Base-by-base conservation (phyloP, 768 basidiomycete genomes). In the Mycena chlorophos region DNA sequence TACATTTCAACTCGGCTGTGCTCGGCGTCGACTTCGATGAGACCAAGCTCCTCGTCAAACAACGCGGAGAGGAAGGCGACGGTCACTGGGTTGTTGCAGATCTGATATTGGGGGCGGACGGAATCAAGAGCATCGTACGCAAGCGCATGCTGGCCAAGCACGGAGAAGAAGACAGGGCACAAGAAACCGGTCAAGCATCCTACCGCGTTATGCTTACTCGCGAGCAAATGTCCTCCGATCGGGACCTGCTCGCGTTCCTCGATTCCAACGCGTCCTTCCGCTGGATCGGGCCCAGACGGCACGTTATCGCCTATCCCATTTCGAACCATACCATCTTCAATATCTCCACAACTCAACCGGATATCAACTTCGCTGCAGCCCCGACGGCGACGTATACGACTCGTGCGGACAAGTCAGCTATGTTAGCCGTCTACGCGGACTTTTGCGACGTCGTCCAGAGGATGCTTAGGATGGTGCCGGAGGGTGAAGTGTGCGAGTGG, bases 271-370 rank as follows among this genome's bases (percentile, higher is more conserved):
- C 60, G 2, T 63, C 68, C 16, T 66, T 68, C 40, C 66, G 75
- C 6, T 76, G 75, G 75, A 75, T 75, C 17, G 75, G 72, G 3
- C 52, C 67, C 39, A 60, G 59, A 48, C 63, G 72, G 25, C 72
- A 72, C 30, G 71, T 72, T 45, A 73, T 73, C 47, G 72, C 74
- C 1, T 75, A 76, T 63, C 74, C 75, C 1, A 73, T 76, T 25
- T 67, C 68, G 14, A 58, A 58, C 20, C 63, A 72, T 56, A 60
- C 58, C 2, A 66, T 73, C 10, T 73, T 69, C 66, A 76, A 76
- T 60, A 68, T 76, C 51, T 69, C 70, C 14, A 70, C 73, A 14
- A 58, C 69, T 0, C 73, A 76, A 34, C 72, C 73, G 4, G 73
- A 75, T 51, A 63, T 61, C 16, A 66, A 70, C 60, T 73, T 75